These are phyloP conservation scores for Eucalyptus polyanthemos DNA, from an alignment of 345 rosid species.

Conservation along the genomic window DNA sequence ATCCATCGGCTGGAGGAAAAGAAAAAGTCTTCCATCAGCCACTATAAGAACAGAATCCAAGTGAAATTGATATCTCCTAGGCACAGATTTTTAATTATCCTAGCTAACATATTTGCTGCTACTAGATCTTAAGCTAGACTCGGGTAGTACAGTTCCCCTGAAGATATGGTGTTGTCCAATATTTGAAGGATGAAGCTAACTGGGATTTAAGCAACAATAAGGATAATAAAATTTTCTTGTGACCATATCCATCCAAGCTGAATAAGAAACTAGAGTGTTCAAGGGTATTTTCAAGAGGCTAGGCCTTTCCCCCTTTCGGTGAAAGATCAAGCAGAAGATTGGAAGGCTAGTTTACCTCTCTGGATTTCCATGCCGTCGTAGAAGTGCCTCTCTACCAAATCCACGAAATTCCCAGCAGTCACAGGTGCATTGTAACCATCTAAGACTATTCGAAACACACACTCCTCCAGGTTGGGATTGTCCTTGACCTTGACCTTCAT, in stretches of 20 bases:
- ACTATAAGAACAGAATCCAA: not conserved
- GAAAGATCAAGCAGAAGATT: not conserved
- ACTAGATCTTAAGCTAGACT: not conserved
- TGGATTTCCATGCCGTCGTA: constrained; percentile 99
- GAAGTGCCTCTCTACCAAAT: constrained; percentile 85
- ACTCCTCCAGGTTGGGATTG: constrained; percentile 79
- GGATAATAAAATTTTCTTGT: not conserved
- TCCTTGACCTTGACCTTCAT: constrained; percentile 99
- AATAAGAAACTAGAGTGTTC: not conserved
- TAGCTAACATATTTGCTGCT: not conserved
- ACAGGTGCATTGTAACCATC: constrained; percentile 98
- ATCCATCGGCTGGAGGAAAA: constrained; percentile 77
- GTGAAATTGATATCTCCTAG: not conserved
- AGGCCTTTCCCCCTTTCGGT: not conserved
- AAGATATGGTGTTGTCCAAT: not conserved
- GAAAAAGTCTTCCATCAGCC: not conserved
- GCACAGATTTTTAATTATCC: not conserved
- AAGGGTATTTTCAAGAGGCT: not conserved
- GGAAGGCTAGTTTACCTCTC: constrained; percentile 45
- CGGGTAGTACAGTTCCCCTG: not conserved
- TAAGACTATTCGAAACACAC: constrained; percentile 78
- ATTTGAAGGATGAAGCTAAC: not conserved
- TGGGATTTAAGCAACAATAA: not conserved
- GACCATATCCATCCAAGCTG: not conserved
- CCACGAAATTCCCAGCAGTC: constrained; percentile 90